phyloP scores from a whole-genome alignment of 2,329 filamentous ascomycete species.

The Ophiostoma angusticollis region DNA sequence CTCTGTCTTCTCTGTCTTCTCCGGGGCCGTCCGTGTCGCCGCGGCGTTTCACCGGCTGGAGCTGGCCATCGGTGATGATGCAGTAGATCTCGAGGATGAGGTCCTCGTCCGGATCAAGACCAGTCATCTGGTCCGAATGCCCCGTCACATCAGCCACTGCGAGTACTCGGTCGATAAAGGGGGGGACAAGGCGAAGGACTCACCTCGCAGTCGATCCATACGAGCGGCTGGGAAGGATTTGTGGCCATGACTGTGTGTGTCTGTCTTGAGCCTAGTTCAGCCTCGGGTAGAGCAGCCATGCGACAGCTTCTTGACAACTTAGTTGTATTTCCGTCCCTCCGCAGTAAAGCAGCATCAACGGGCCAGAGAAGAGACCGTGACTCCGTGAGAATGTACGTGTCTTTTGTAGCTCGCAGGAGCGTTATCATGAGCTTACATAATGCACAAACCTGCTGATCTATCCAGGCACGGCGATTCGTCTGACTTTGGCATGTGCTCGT shows the following conservation, averaged over 20 bases:
- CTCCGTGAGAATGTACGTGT: too few species aligned
- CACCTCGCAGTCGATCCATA: slow-evolving; percentile 15
- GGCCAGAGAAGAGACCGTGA: too few species aligned
- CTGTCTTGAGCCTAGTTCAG: not conserved
- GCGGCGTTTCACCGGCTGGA: slow-evolving; percentile 24
- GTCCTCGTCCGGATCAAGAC: slow-evolving; percentile 64
- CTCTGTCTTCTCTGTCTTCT: slow-evolving; percentile 24
- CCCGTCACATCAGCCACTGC: too few species aligned
- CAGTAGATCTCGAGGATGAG: slow-evolving; percentile 87
- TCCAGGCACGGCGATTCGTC: slow-evolving; percentile 7
- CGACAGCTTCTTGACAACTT: too few species aligned
- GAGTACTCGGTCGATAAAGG: not conserved
- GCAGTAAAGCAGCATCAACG: too few species aligned
- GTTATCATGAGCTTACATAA: too few species aligned
- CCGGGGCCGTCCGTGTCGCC: not conserved
- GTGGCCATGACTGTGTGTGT: slow-evolving; percentile 5
- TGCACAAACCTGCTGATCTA: slow-evolving; percentile 9
- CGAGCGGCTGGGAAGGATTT: slow-evolving; percentile 6
- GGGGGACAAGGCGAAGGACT: not conserved
- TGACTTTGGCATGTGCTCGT: too few species aligned
- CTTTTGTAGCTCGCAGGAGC: too few species aligned
- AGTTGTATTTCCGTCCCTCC: too few species aligned
- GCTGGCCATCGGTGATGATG: slow-evolving; percentile 70
- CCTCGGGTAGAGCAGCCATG: too few species aligned
- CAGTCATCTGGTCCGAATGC: slow-evolving; percentile 81